phyloP scores from a whole-genome alignment of 148 eudicot species.

The Hydrangea macrophylla region DNA sequence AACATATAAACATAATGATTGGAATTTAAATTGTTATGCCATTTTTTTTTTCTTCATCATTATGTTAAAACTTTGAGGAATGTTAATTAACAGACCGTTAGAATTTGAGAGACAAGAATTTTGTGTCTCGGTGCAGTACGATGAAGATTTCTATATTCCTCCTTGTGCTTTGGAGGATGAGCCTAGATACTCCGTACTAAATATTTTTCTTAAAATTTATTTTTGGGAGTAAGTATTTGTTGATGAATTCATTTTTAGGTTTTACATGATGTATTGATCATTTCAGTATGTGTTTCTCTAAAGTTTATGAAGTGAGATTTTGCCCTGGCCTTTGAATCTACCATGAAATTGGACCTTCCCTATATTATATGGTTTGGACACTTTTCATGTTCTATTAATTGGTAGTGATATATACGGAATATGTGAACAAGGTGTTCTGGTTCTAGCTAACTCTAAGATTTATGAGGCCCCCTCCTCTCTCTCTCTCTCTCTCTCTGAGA shows the following conservation, averaged over 20 bases:
- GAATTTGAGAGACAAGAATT: neutral
- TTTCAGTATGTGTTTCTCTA: neutral
- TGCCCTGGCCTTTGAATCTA: neutral
- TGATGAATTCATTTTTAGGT: neutral
- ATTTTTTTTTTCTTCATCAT: neutral
- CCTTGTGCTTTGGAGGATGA: neutral
- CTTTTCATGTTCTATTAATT: no score
- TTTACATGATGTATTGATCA: neutral
- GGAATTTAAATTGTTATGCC: neutral
- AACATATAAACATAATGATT: neutral
- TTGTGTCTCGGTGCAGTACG: neutral
- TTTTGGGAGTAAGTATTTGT: neutral
- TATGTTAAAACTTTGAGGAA: neutral
- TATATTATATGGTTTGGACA: no score
- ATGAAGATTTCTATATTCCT: constrained; percentile 7
- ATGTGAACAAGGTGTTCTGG: no score
- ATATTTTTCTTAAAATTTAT: neutral
- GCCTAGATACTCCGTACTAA: neutral
- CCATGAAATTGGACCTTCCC: neutral
- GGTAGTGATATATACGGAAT: no score
- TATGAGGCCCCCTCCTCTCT: no score
- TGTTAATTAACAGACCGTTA: neutral
- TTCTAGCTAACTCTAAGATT: no score
- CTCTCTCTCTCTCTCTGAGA: no score
- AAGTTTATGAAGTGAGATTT: neutral